A percentile compares a stretch with the other conserved stretches of the same genome.
These are phyloP conservation scores for Sporisorium graminicola DNA, from an alignment of 1,284 basidiomycete genomes.

Conservation along the genomic window DNA sequence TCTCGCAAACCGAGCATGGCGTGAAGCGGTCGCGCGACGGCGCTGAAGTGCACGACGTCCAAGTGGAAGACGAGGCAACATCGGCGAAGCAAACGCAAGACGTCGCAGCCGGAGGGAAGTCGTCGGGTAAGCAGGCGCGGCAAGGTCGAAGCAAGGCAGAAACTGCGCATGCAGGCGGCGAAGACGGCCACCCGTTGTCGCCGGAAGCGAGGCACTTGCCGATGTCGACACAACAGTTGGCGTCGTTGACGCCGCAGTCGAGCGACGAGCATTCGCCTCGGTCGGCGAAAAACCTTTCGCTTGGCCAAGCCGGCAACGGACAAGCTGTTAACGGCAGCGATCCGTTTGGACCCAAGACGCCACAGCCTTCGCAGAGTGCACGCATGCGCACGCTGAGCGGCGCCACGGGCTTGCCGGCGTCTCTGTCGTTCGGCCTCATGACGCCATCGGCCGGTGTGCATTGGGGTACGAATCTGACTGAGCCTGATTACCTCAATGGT, in stretches of 20 bases:
- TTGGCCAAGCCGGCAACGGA: not conserved
- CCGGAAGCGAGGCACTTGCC: conserved; percentile 39
- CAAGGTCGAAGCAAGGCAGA: conserved; percentile 9
- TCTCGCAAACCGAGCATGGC: conserved; percentile 32
- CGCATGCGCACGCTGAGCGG: conserved; percentile 37
- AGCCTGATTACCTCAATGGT: conserved; percentile 29
- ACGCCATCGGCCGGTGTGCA: conserved; percentile 18
- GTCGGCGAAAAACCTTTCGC: not conserved
- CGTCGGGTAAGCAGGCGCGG: not conserved
- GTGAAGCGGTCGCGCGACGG: conserved; percentile 38
- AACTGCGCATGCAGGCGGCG: conserved; percentile 10
- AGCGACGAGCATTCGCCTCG: conserved; percentile 35
- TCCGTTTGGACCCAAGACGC: conserved; percentile 27
- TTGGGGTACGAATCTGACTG: conserved; percentile 18
- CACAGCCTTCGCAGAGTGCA: conserved; percentile 15
- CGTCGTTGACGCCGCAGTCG: conserved; percentile 28
- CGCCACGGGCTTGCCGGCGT: conserved; percentile 24
- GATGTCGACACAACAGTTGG: conserved; percentile 46
- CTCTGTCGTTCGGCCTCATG: conserved; percentile 40
- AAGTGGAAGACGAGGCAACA: conserved; percentile 5
- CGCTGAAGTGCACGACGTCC: conserved; percentile 13
- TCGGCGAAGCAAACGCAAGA: not conserved
- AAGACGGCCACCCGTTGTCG: conserved; percentile 17
- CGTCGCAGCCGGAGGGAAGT: not conserved
- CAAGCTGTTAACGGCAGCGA: conserved; percentile 9